Percentiles rank a stretch among this genome's conserved stretches.
Conservation (phyloP, 768 basidiomycete species). For the Fomitopsis serialis region DNA sequence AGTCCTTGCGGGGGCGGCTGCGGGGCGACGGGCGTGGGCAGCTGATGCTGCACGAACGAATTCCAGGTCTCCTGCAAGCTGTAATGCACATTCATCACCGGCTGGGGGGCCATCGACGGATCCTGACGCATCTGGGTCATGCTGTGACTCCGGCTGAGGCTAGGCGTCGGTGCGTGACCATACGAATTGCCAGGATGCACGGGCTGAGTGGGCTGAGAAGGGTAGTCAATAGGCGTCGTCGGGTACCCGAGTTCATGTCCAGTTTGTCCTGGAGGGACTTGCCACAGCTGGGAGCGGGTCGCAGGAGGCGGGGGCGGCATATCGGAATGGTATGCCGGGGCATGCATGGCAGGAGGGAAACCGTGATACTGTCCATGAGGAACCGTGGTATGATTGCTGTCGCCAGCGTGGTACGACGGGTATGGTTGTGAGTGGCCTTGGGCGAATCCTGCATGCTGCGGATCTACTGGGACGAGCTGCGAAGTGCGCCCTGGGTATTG, state of each 20-base stretch:
- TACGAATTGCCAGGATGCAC: neutral
- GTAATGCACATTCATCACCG: constrained; percentile 36
- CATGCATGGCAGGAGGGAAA: neutral
- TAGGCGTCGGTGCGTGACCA: neutral
- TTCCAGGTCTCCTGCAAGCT: constrained; percentile 71
- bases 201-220: constrained; percentile 13
- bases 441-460: neutral
- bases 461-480: neutral
- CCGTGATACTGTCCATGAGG: neutral
- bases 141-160: constrained; percentile 8
- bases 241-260: neutral
- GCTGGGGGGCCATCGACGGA: constrained; percentile 8
- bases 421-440: neutral
- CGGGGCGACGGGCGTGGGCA: constrained; percentile 13
- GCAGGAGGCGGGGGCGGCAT: neutral
- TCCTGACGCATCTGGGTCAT: constrained; percentile 16
- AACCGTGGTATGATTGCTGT: neutral
- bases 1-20: neutral
- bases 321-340: neutral
- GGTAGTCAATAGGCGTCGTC: constrained; percentile 2
- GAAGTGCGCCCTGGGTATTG: neutral
- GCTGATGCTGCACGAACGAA: constrained; percentile 48
- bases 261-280: neutral
- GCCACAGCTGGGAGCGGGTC: neutral
- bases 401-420: neutral